Conservation (phyloP, 2,329 filamentous ascomycete genomes). For the Fusarium avenaceum region DNA sequence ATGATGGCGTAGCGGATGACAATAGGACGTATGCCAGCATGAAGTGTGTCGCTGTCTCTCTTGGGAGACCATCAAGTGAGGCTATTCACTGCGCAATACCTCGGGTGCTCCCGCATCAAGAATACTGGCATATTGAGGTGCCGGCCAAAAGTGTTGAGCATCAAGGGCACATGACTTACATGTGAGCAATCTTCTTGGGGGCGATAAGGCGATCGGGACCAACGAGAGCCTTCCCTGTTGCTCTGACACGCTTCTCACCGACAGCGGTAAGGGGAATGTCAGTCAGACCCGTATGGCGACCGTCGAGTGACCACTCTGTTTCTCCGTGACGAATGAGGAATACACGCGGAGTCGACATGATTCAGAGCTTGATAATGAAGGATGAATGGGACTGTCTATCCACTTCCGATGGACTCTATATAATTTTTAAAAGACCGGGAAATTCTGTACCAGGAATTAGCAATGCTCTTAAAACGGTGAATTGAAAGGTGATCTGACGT, state of each 20-base stretch:
- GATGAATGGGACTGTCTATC: background rate
- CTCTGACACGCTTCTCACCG: conserved; percentile 80
- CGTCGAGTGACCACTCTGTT: conserved; percentile 93
- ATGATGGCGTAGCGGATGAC: background rate
- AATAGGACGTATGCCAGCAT: background rate
- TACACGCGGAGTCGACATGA: conserved; percentile 72
- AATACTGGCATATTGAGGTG: background rate
- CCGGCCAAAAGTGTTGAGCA: background rate
- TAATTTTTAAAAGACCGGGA: background rate
- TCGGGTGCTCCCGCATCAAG: background rate
- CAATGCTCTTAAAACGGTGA: background rate
- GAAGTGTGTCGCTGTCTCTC: background rate
- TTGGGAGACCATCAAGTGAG: background rate
- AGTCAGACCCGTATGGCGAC: conserved; percentile 85
- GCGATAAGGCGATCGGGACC: conserved; percentile 88
- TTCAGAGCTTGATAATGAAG: conserved; percentile 5
- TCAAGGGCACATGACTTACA: conserved; percentile 67
- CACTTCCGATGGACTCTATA: background rate
- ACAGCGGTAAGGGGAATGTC: conserved; percentile 87
- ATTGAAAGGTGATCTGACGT: conserved; percentile 33
- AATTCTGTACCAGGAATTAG: conserved; percentile 5
- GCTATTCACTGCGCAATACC: background rate
- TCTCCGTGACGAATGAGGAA: conserved; percentile 92
- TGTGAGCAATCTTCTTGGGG: conserved; percentile 82
- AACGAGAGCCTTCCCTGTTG: conserved; percentile 86